A percentile compares a stretch with the other conserved stretches of the same genome.
Evolutionary conservation across 257 asterid genomes (phyloP).

Genomic region (Fraxinus quadrangulata): DNA sequence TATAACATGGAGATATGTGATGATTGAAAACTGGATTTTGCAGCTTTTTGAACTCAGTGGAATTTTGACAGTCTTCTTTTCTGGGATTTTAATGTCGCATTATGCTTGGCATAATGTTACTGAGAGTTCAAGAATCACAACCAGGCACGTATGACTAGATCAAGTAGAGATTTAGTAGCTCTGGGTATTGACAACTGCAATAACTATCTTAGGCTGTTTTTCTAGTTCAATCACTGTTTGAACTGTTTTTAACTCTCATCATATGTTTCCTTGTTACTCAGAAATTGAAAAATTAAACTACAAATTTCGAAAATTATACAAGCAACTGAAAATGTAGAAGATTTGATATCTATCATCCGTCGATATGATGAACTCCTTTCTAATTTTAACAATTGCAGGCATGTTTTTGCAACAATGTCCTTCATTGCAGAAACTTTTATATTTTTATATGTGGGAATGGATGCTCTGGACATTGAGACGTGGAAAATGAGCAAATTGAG

Average conservation of each 20-base stretch:
- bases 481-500: conserved; percentile 81
- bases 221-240: neutral
- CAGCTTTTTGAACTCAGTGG: conserved; percentile 78
- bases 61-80: conserved; percentile 86
- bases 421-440: conserved; percentile 89
- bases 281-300: neutral
- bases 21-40: conserved; percentile 16
- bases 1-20: neutral
- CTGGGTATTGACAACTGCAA: neutral
- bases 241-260: neutral
- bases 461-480: conserved; percentile 79
- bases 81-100: conserved; percentile 89
- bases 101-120: conserved; percentile 95
- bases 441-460: conserved; percentile 94
- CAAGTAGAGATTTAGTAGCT: conserved; percentile 8
- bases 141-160: conserved; percentile 43
- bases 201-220: neutral
- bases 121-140: conserved; percentile 78
- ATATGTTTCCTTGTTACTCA: neutral
- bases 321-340: neutral
- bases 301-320: neutral
- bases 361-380: conserved; percentile 8
- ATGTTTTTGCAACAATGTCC: conserved; percentile 83
- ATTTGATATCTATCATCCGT: neutral
- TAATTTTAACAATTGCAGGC: conserved; percentile 53